phyloP scores from a whole-genome alignment of 805 yeast genomes.

The Hanseniaspora pseudoguilliermondii region DNA sequence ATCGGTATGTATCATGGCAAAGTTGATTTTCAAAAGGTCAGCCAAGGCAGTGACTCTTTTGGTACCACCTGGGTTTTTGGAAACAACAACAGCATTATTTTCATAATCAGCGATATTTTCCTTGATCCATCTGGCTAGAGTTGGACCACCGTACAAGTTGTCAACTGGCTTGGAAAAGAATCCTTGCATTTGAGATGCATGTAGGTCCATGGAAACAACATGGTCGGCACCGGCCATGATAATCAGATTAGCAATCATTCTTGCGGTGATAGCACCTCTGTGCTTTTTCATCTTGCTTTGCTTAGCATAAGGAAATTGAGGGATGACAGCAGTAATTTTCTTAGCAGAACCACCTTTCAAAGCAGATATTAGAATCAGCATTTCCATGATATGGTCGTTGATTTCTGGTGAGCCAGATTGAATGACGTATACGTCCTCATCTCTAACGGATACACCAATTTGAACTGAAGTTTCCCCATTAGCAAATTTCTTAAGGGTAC shows the following conservation, averaged over 20 bases:
- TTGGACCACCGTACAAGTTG: slow-evolving; percentile 90
- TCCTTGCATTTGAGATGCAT: slow-evolving; percentile 98
- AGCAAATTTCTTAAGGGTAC: slow-evolving; percentile 80
- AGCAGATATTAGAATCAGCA: slow-evolving; percentile 82
- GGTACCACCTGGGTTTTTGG: slow-evolving; percentile 99
- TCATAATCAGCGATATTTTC: slow-evolving; percentile 76
- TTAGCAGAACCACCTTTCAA: slow-evolving; percentile 98
- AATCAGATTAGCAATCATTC: slow-evolving; percentile 89
- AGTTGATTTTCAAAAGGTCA: slow-evolving; percentile 88
- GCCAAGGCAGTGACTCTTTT: slow-evolving; percentile 95
- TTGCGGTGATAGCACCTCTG: slow-evolving; percentile 95
- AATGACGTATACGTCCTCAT: slow-evolving; percentile 89
- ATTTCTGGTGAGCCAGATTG: slow-evolving; percentile 79
- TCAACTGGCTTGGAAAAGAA: slow-evolving; percentile 96
- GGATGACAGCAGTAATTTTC: slow-evolving; percentile 88
- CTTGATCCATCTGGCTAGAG: slow-evolving; percentile 89
- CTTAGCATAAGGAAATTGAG: slow-evolving; percentile 93
- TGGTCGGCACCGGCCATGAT: slow-evolving; percentile 99
- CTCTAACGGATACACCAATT: slow-evolving; percentile 88
- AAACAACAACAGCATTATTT: slow-evolving; percentile 77
- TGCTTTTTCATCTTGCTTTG: slow-evolving; percentile 98
- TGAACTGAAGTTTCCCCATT: slow-evolving; percentile 97
- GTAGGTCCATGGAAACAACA: slow-evolving; percentile 90
- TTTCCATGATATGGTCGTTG: slow-evolving; percentile 93
- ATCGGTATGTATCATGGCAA: slow-evolving; percentile 98